These are phyloP conservation scores for Sugiyamaella xylanicola DNA, from an alignment of 1,139 yeast species.

Conservation along the genomic window DNA sequence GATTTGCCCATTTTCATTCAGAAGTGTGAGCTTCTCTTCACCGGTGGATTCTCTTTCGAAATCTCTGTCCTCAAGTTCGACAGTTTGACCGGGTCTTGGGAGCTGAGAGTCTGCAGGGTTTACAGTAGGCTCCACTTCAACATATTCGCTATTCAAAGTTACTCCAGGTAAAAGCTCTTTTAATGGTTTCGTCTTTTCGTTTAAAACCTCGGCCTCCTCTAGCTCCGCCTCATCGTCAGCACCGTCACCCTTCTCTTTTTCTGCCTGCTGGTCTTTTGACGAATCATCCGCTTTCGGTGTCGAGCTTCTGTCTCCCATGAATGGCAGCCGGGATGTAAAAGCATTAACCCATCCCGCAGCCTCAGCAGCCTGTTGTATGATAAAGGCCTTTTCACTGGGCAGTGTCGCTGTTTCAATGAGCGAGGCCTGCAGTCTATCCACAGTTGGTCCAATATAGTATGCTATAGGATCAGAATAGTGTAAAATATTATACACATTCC, in stretches of 20 bases:
- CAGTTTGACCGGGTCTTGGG: constrained; percentile 23
- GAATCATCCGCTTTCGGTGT: constrained; percentile 10
- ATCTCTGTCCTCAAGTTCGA: constrained; percentile 38
- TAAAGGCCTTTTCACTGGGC: constrained; percentile 31
- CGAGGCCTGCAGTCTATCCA: constrained; percentile 39
- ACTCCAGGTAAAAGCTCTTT: not conserved
- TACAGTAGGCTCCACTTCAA: not conserved
- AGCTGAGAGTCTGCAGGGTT: not conserved
- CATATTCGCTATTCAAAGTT: not conserved
- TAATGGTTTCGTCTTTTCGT: constrained; percentile 2
- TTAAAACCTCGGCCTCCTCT: not conserved
- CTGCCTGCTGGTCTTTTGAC: constrained; percentile 7
- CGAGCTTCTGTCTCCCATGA: too few species aligned
- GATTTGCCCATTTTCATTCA: constrained; percentile 49
- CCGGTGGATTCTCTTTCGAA: constrained; percentile 36
- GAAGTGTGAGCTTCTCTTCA: constrained; percentile 36
- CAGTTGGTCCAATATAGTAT: constrained; percentile 44
- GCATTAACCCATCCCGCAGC: constrained; percentile 30
- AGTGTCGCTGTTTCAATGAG: constrained; percentile 36
- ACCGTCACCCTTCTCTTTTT: constrained; percentile 9
- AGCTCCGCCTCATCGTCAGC: constrained; percentile 15
- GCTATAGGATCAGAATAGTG: constrained; percentile 49
- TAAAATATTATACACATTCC: constrained; percentile 44
- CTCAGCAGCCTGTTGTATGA: constrained; percentile 21
- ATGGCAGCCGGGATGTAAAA: constrained; percentile 31